Evolutionary conservation across 306 rosid genomes (phyloP), one percentile per base, ranked within the genome.

Genomic region (Myrica gale): DNA sequence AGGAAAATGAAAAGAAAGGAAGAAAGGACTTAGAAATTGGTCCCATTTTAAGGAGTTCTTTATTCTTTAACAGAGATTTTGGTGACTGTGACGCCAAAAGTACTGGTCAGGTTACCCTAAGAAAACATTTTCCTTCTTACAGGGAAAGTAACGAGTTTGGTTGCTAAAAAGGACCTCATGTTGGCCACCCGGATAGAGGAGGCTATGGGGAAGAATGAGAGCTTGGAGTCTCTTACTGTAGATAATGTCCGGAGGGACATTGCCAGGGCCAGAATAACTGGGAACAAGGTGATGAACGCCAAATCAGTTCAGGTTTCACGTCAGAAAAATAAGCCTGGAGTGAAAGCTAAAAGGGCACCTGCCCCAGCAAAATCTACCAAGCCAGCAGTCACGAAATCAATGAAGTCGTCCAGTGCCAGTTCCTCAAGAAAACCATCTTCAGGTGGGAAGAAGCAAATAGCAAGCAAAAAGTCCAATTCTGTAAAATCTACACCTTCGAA

Each of bases 121-220:
- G 73, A 77, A 26, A 19, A 10, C 39, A 32, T 32, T 12, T 62
- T 75, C 39, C 32, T 67, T 78, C 17, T 43, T 84, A 71, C 87
- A 95, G 99, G 99, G 85, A 95, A 92, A 80, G 97, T 95, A 80
- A 95, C 99, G 8, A 92, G 99, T 83, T 87, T 95, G 89, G 89
- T 92, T 66, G 83, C 93, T 9, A 92, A 78, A 83, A 95, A 70
- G 88, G 91, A 95, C 69, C 42, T 42, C 46, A 37, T 74, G 52
- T 77, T 95, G 87, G 96, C 97, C 16, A 78, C 81, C 48, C 84
- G 86, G 74, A 90, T 95, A n/a, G 99, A 92, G 82, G 97, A 90
- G 82, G 97, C 99, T n/a, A 76, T 95, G 55, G 86, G 80, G 84
- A 92, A 89, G 83, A 95, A 95, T 21, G 99, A 95, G 83, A 90